Base-by-base conservation (phyloP, 2,329 filamentous ascomycete genomes). In the Claviceps sp. region DNA sequence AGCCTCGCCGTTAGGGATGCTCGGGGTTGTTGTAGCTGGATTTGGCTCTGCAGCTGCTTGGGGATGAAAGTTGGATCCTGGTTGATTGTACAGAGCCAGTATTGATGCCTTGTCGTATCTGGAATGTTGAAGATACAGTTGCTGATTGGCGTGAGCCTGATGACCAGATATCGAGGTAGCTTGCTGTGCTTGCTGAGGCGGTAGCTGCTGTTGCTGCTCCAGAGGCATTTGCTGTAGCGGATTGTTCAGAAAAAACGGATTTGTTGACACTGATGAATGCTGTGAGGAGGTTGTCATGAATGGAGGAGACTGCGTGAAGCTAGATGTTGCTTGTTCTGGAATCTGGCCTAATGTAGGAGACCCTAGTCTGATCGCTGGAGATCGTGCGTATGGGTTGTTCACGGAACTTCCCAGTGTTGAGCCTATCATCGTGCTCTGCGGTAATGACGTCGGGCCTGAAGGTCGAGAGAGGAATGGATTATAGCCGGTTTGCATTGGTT, bases 41-140 rank as follows among this genome's bases (percentile, higher is more conserved):
- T 59, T 62, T 8, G 56, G 58, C 26, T 62, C 58, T 38, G 64
- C 60, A 9, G 67, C 60, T 26, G 56, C 54, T 17, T 67, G 56
- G 29, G 68, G 62, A 34, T 70, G 66, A 4, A 75, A 72, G 1
- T 73, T 68, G 37, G 74, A 65, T 48, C 80, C 75, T 7, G 78
- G 73, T 40, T 82, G 77, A 61, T 79, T 82, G 60, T 87, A 91
- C 11, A 93, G 67, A 5, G 86, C 83, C 64, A 91, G 72, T 53
- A 93, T 91, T 4, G 83, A 83, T 3, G 78, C 79, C 56, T 86
- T 90, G 60, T 88, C 80, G 34, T 82, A 75, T 36, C 77, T 71
- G 43, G 71, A 70, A 16, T 73, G 70, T 49, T 71, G 69, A 34
- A 66, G 66, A 51, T 63, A 62, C 36, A 60, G 67, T 48, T 69